Conservation (phyloP, 306 rosid species). For the Pyrus betulifolia region DNA sequence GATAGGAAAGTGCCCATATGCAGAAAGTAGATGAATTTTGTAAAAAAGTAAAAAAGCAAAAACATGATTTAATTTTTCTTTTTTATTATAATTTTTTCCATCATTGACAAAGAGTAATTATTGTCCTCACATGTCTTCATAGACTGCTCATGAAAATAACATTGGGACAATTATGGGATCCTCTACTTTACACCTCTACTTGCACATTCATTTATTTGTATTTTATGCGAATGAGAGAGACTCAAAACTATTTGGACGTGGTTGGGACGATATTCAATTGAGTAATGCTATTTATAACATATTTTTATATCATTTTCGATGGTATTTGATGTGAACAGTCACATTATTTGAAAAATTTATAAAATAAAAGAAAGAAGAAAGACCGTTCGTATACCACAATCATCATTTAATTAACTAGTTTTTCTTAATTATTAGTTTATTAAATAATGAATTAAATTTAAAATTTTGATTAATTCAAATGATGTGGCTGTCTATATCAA, state of each 20-base stretch:
- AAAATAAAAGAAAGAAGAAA: too few species aligned
- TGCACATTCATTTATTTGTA: slow-evolving; percentile 1
- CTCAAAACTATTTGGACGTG: not conserved
- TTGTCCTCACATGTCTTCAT: slow-evolving; percentile 84
- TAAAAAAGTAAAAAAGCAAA: not conserved
- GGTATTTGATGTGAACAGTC: too few species aligned
- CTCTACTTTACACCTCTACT: slow-evolving; percentile 32
- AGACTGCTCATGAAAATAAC: slow-evolving; percentile 66
- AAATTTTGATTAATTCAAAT: too few species aligned
- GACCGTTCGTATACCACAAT: too few species aligned
- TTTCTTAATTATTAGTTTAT: too few species aligned
- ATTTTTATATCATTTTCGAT: too few species aligned
- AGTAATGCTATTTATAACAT: too few species aligned
- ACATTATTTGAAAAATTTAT: too few species aligned
- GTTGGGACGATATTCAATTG: too few species aligned
- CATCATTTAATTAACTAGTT: too few species aligned
- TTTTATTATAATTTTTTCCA: slow-evolving; percentile 31
- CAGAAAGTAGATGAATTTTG: slow-evolving; percentile 23
- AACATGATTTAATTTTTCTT: not conserved
- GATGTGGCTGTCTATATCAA: too few species aligned
- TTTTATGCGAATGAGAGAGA: not conserved
- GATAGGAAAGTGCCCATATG: slow-evolving; percentile 38
- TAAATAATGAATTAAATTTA: too few species aligned
- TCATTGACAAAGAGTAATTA: slow-evolving; percentile 64
- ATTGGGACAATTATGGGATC: slow-evolving; percentile 75